Evolutionary conservation across 2,329 filamentous ascomycete genomes (phyloP), one percentile per base, ranked within the genome.

Genomic region (Fusarium buharicum): DNA sequence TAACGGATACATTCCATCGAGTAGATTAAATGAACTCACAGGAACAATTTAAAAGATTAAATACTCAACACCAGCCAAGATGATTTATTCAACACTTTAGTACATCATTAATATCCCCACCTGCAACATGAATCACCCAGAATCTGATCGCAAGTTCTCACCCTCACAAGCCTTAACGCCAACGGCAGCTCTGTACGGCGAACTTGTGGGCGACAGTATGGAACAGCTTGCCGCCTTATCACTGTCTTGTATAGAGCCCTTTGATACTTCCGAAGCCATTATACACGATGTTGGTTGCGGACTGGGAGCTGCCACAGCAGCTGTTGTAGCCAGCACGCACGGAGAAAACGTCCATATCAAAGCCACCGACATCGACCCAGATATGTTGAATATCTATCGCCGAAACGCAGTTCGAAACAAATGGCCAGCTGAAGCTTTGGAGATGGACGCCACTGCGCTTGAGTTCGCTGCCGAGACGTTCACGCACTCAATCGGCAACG

Each of bases 261-360:
- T 52, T 0, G 20, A 1, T 1, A 1, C 39, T 0, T 16, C 43
- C 1, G 6, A 40, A 2, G 20, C 18, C 6, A 16, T 46, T 4
- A 8, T 58, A 0, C 58, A 62, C 13, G 59, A 62, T 10, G 12
- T 62, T 0, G 59, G 58, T 0, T 62, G 59, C 0, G 52, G 59
- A 0, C 17, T 62, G 0, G 58, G 59, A 4, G 59, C 57, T 3
- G 58, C 52, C 1, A 62, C 58, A 1, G 24, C 6, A 4, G 58
- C 52, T 1, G 2, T 18, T 6, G 14, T 18, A 1, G 7, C 9
- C 1, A 13, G 12, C 1, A 12, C 22, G 2, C 14, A 7, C 0
- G 0, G 1, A 0, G 3, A 4, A 1, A 10, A 43, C 0, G 1
- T 44, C 2, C 3, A 4, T 2, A 43, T 62, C 8, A 54, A 36